These are phyloP conservation scores for Ganoderma leucocontextum DNA, from an alignment of 1,284 basidiomycete species.

Conservation along the genomic window DNA sequence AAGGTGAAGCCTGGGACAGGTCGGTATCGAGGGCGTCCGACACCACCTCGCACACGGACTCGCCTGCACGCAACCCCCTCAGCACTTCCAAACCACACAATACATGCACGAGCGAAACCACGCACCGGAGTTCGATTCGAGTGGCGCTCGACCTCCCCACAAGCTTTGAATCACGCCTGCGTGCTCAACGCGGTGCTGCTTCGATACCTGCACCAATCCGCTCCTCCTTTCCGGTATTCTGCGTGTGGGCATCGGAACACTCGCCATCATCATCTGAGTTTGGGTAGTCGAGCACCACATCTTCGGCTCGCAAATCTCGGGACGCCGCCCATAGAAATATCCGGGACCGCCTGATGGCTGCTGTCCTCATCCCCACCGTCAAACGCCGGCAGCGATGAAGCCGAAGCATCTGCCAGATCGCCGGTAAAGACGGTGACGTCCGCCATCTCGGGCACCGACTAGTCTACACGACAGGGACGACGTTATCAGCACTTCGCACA, in stretches of 20 bases:
- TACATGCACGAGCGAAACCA: neutral
- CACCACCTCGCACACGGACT: too few species aligned
- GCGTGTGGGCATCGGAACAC: neutral
- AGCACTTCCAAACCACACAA: neutral
- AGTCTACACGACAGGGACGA: neutral
- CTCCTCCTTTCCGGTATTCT: neutral
- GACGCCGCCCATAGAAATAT: neutral
- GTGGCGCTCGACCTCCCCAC: neutral
- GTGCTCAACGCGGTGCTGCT: neutral
- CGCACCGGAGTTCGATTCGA: neutral
- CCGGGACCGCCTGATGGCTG: neutral
- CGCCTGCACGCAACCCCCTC: neutral
- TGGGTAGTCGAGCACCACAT: neutral
- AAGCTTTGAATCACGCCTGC: neutral
- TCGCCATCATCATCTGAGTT: neutral
- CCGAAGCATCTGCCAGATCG: neutral
- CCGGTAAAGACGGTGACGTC: neutral
- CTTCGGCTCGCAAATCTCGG: neutral
- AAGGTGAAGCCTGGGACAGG: too few species aligned
- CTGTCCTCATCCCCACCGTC: neutral
- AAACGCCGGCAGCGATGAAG: neutral
- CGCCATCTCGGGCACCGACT: neutral
- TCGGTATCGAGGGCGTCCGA: too few species aligned
- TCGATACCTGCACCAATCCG: neutral
- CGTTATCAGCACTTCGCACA: neutral